Evolutionary conservation across 306 rosid species (phyloP).

Genomic region (Fragaria iinumae): DNA sequence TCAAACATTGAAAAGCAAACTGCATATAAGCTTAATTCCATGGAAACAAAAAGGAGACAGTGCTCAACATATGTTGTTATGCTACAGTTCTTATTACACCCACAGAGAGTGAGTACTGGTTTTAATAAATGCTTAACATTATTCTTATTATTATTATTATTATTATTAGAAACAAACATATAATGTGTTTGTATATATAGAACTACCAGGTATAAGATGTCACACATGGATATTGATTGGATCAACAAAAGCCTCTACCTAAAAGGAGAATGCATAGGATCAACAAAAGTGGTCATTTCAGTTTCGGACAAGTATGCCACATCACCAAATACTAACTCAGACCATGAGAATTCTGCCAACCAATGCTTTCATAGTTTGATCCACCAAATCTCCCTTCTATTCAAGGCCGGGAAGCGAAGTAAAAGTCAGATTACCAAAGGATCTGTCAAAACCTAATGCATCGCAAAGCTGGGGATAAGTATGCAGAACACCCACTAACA

Average conservation of each 20-base stretch:
- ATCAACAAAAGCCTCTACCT: background rate
- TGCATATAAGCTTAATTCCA: conserved; percentile 3
- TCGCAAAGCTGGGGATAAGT: conserved; percentile 4
- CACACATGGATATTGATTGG: background rate
- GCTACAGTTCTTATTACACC: background rate
- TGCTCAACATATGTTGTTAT: background rate
- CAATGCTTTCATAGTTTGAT: conserved; percentile 1
- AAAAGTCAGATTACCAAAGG: background rate
- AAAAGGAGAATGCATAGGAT: background rate
- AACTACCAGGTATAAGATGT: background rate
- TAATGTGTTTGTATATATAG: background rate
- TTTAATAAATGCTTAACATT: background rate
- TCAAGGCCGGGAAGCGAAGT: conserved; percentile 11
- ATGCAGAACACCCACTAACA: conserved; percentile 27
- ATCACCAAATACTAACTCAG: conserved; percentile 3
- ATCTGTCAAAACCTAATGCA: conserved; percentile 11
- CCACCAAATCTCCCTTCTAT: conserved; percentile 3
- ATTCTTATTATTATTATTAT: background rate
- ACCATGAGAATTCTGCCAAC: conserved; percentile 14
- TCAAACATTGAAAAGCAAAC: conserved; percentile 24
- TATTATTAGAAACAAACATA: background rate
- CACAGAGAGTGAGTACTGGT: background rate
- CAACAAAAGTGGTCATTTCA: background rate
- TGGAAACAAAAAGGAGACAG: background rate
- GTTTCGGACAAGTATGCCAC: conserved; percentile 4